A percentile compares a stretch with the other conserved stretches of the same genome.
Conservation (phyloP, 495 filamentous ascomycete genomes). For the Cryomyces antarcticus region DNA sequence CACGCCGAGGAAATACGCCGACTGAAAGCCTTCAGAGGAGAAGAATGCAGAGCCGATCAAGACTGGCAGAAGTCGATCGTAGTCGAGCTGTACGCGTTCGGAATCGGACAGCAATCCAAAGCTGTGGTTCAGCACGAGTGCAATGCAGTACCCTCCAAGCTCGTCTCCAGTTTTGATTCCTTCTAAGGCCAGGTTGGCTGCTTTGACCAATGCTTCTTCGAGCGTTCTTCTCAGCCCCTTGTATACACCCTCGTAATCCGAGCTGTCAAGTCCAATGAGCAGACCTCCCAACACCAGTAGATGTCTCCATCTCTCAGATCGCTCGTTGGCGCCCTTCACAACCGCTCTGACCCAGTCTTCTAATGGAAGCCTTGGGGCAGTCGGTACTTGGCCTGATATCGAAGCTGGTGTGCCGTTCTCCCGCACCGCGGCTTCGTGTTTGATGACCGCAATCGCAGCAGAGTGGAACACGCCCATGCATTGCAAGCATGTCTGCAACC, state of each 20-base stretch:
- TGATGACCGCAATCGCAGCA: slow-evolving; percentile 29
- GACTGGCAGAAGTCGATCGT: slow-evolving; percentile 50
- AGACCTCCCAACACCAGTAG: slow-evolving; percentile 61
- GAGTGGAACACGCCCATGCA: slow-evolving; percentile 79
- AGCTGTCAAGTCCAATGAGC: slow-evolving; percentile 58
- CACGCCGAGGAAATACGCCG: slow-evolving; percentile 59
- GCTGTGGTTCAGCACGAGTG: slow-evolving; percentile 56
- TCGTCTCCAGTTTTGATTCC: slow-evolving; percentile 27
- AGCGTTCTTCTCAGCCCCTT: slow-evolving; percentile 44
- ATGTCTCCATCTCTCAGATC: slow-evolving; percentile 77
- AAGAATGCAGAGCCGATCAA: slow-evolving; percentile 46
- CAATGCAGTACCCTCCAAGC: slow-evolving; percentile 39
- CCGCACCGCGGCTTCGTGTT: slow-evolving; percentile 23
- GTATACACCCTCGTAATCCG: slow-evolving; percentile 42
- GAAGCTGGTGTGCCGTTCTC: slow-evolving; percentile 19
- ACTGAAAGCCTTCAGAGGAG: slow-evolving; percentile 56
- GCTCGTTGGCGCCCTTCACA: slow-evolving; percentile 64
- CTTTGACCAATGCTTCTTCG: slow-evolving; percentile 56
- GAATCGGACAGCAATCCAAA: slow-evolving; percentile 52
- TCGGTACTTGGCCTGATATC: slow-evolving; percentile 20
- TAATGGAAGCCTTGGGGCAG: slow-evolving; percentile 8
- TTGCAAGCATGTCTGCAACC: slow-evolving; percentile 49
- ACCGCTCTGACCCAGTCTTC: slow-evolving; percentile 76
- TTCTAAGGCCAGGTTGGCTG: slow-evolving; percentile 55
- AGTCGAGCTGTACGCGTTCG: slow-evolving; percentile 37